Evolutionary conservation across 306 rosid genomes (phyloP).

Genomic region (Carpinus viminea): DNA sequence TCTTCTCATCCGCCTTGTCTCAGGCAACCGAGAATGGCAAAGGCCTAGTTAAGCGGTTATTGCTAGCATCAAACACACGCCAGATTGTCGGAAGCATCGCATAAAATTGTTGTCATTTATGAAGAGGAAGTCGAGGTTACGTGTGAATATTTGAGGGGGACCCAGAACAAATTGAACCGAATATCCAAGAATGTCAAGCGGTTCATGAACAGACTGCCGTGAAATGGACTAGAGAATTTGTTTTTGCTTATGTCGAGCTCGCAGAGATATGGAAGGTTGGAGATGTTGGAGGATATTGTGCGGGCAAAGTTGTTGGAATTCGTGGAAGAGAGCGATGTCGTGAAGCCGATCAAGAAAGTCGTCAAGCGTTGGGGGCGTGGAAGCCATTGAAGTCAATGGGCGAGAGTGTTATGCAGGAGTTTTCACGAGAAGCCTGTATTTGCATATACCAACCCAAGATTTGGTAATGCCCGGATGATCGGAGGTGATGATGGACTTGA

Average conservation of each 20-base stretch:
- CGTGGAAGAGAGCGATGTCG: slow-evolving; percentile 86
- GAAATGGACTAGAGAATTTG: slow-evolving; percentile 73
- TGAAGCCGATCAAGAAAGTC: slow-evolving; percentile 81
- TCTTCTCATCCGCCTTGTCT: slow-evolving; percentile 56
- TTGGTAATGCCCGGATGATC: slow-evolving; percentile 69
- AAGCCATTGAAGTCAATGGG: slow-evolving; percentile 88
- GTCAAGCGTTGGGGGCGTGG: slow-evolving; percentile 66
- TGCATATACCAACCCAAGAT: slow-evolving; percentile 82
- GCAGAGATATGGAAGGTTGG: slow-evolving; percentile 66
- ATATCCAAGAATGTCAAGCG: slow-evolving; percentile 64
- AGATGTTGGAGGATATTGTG: slow-evolving; percentile 53
- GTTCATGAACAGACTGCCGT: slow-evolving; percentile 53
- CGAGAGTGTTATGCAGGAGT: slow-evolving; percentile 64
- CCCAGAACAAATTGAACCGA: slow-evolving; percentile 79
- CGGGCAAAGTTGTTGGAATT: slow-evolving; percentile 77
- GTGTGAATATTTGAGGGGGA: slow-evolving; percentile 70
- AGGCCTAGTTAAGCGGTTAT: slow-evolving; percentile 73
- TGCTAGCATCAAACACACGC: slow-evolving; percentile 70
- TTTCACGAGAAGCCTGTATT: slow-evolving; percentile 78
- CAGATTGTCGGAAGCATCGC: slow-evolving; percentile 57
- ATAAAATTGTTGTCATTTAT: slow-evolving; percentile 79
- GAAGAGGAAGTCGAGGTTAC: slow-evolving; percentile 66
- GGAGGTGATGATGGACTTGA: slow-evolving; percentile 68
- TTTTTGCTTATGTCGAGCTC: slow-evolving; percentile 89
- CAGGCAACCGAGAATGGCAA: slow-evolving; percentile 77